Conservation (phyloP, 2,329 filamentous ascomycete species). For the Claviceps paspali region DNA sequence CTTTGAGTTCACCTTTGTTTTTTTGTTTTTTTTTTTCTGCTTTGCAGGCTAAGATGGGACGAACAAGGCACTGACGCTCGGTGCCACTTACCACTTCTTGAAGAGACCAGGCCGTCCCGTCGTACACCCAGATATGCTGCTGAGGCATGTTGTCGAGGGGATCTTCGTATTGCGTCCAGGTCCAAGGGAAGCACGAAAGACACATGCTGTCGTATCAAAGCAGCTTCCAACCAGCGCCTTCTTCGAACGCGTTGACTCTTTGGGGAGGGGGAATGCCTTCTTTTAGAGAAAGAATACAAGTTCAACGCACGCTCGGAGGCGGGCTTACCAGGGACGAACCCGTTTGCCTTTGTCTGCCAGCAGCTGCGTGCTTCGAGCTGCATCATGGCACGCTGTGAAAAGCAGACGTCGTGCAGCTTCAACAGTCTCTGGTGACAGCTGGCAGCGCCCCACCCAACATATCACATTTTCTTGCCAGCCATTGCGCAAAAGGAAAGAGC, state of each 20-base stretch:
- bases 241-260: neutral
- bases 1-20: conserved; percentile 6
- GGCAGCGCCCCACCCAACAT: neutral
- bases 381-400: neutral
- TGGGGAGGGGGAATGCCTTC: neutral
- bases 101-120: conserved; percentile 22
- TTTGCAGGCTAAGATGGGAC: neutral
- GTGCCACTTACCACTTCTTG: conserved; percentile 24
- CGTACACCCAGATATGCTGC: conserved; percentile 27
- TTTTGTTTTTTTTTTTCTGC: neutral
- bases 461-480: neutral
- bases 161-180: conserved; percentile 30
- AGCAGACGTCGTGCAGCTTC: neutral
- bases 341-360: neutral
- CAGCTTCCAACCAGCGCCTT: neutral
- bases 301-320: neutral
- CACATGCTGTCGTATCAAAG: conserved; percentile 27
- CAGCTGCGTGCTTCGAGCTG: neutral
- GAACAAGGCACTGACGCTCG: neutral
- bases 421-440: neutral
- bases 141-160: conserved; percentile 20
- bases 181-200: conserved; percentile 37
- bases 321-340: neutral
- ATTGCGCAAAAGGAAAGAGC: neutral
- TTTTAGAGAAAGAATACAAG: neutral